These are phyloP conservation scores for Hygrophila difformis DNA, from an alignment of 257 asterid genomes.

Conservation along the genomic window DNA sequence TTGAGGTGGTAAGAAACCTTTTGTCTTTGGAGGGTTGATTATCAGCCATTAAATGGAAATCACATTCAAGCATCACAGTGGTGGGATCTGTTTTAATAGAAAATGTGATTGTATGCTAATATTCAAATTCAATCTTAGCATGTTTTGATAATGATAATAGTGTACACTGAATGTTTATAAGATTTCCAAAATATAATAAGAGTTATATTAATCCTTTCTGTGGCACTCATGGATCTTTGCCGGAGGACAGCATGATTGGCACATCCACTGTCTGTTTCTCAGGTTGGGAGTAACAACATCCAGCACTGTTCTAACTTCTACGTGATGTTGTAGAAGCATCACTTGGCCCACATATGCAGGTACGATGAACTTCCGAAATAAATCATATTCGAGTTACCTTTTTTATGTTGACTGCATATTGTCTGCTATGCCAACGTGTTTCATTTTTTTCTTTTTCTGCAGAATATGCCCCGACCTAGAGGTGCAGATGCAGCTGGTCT, in stretches of 20 bases:
- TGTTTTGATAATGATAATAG: too few species aligned
- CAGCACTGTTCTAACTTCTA: slow-evolving; percentile 85
- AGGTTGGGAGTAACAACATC: slow-evolving; percentile 87
- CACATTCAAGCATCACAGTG: too few species aligned
- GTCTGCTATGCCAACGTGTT: slow-evolving; percentile 2
- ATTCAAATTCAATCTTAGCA: too few species aligned
- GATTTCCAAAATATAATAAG: too few species aligned
- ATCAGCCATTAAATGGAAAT: too few species aligned
- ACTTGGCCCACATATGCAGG: slow-evolving; percentile 99
- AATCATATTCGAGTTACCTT: neutral
- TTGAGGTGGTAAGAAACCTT: slow-evolving; percentile 97
- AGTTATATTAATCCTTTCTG: too few species aligned
- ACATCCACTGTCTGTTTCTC: slow-evolving; percentile 91
- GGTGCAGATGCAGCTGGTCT: slow-evolving; percentile 99
- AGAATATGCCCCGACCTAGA: slow-evolving; percentile 99
- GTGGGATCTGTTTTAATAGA: too few species aligned
- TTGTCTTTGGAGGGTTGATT: too few species aligned
- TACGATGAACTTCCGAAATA: slow-evolving; percentile 15
- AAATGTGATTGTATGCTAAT: too few species aligned
- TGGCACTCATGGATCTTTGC: slow-evolving; percentile 93
- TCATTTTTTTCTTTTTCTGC: slow-evolving; percentile 11
- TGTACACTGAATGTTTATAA: too few species aligned
- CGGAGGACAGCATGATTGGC: slow-evolving; percentile 79
- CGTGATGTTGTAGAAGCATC: slow-evolving; percentile 99
- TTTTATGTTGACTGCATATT: neutral